A percentile compares a stretch with the other conserved stretches of the same genome.
These are phyloP conservation scores for Ascochyta koolunga DNA, from an alignment of 2,329 filamentous ascomycete genomes.

Conservation along the genomic window DNA sequence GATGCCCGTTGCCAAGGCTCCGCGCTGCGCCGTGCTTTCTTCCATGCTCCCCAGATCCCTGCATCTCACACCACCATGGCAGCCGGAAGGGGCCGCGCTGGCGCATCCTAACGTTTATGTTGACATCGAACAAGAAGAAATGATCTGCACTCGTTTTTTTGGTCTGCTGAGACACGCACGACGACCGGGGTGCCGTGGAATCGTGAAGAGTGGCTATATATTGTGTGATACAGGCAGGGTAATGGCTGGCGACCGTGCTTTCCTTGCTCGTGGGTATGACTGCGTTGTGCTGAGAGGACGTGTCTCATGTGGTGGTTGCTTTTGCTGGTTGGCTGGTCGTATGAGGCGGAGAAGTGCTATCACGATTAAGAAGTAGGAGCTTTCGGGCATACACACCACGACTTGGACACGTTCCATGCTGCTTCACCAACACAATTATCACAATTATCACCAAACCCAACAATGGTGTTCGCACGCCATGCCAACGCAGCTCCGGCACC, in stretches of 20 bases:
- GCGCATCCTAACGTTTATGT: not conserved
- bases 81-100: conserved; percentile 6
- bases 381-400: not conserved
- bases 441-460: not conserved
- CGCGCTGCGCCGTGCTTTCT: not conserved
- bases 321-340: not conserved
- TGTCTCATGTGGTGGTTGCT: not conserved
- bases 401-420: not conserved
- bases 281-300: conserved; percentile 4
- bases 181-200: not conserved
- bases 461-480: conserved; percentile 10
- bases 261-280: conserved; percentile 12
- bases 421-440: not conserved
- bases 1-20: conserved; percentile 2
- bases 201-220: conserved; percentile 5
- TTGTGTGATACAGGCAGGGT: conserved; percentile 4
- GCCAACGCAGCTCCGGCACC: not conserved
- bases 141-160: not conserved
- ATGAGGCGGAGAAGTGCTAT: not conserved
- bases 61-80: not conserved
- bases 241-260: not conserved
- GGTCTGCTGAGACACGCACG: not conserved
- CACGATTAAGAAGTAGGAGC: too few relatives aligned
- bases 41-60: not conserved
- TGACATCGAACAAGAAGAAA: not conserved